A percentile compares a stretch with the other conserved stretches of the same genome.
phyloP scores from a whole-genome alignment of 495 filamentous ascomycete genomes.

The Hypoxylon subgilvum region DNA sequence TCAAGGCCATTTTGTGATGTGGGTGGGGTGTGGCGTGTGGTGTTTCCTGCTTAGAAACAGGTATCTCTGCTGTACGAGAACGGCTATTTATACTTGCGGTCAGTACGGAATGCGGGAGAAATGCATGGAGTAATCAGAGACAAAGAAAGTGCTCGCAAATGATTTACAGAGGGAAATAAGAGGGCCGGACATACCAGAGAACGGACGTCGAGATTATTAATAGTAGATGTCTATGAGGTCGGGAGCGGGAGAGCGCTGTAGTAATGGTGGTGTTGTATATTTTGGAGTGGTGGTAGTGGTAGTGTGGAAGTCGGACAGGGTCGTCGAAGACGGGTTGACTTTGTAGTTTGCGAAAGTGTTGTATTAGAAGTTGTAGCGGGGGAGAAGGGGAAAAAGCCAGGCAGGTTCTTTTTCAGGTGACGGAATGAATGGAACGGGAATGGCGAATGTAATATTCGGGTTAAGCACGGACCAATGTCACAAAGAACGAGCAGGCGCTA shows the following conservation, averaged over 20 bases:
- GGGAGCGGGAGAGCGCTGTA: too few relatives aligned
- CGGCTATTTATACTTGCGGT: slow-evolving; percentile 40
- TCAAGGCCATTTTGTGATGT: slow-evolving; percentile 84
- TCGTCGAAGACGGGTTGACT: too few relatives aligned
- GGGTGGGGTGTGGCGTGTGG: slow-evolving; percentile 33
- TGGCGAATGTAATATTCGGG: too few relatives aligned
- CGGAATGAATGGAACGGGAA: slow-evolving; percentile 30
- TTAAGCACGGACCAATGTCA: slow-evolving; percentile 27
- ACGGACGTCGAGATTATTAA: neutral
- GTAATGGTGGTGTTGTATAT: too few relatives aligned
- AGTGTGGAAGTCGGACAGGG: too few relatives aligned
- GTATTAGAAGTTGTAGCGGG: slow-evolving; percentile 21
- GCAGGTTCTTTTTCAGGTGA: slow-evolving; percentile 34
- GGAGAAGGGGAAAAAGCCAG: slow-evolving; percentile 32
- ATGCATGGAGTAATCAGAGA: slow-evolving; percentile 31
- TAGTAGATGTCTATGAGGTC: neutral
- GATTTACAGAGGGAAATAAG: slow-evolving; percentile 7
- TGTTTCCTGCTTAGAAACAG: slow-evolving; percentile 19
- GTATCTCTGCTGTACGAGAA: slow-evolving; percentile 38
- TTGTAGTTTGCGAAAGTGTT: slow-evolving; percentile 15
- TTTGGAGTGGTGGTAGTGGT: too few relatives aligned
- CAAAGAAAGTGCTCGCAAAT: slow-evolving; percentile 13
- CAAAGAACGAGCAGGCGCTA: slow-evolving; percentile 23
- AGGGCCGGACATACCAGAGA: slow-evolving; percentile 22
- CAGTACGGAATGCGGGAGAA: slow-evolving; percentile 40